phyloP scores from a whole-genome alignment of 2,329 filamentous ascomycete genomes.

The Fusarium musae region DNA sequence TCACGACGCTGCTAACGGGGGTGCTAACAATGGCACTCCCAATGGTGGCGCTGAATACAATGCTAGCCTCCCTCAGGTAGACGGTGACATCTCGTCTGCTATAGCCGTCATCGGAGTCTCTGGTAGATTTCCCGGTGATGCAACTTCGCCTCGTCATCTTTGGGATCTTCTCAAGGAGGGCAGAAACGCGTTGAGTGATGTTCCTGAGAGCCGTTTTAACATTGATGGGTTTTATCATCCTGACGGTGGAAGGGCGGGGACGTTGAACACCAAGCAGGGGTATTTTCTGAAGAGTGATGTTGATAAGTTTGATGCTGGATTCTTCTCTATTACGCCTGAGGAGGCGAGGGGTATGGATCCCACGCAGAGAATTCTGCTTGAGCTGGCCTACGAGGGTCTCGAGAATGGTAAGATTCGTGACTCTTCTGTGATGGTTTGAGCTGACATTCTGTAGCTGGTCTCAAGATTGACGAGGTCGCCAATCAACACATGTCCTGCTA shows the following conservation, averaged over 20 bases:
- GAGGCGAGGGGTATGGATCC: constrained; percentile 11
- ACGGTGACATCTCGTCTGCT: neutral
- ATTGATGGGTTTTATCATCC: neutral
- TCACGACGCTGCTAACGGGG: neutral
- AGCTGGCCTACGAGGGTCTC: neutral
- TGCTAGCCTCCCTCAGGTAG: neutral
- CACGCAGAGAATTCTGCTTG: neutral
- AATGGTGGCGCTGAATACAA: neutral
- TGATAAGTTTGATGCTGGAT: neutral
- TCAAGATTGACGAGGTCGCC: neutral
- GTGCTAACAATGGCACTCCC: neutral
- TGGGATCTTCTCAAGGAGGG: neutral
- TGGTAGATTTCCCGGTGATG: constrained; percentile 5
- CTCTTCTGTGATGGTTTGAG: neutral
- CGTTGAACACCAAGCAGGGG: neutral
- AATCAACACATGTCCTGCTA: constrained; percentile 8
- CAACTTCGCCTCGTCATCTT: constrained; percentile 1
- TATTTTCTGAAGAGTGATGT: constrained; percentile 2
- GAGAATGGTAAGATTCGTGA: neutral
- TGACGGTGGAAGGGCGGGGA: neutral
- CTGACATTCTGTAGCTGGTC: neutral
- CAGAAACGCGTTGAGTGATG: neutral
- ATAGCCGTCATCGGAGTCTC: constrained; percentile 7
- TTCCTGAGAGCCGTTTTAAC: neutral
- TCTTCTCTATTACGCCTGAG: neutral